phyloP scores from a whole-genome alignment of 371 early-diverging fungal species.

The Rhizopus microsporus region DNA sequence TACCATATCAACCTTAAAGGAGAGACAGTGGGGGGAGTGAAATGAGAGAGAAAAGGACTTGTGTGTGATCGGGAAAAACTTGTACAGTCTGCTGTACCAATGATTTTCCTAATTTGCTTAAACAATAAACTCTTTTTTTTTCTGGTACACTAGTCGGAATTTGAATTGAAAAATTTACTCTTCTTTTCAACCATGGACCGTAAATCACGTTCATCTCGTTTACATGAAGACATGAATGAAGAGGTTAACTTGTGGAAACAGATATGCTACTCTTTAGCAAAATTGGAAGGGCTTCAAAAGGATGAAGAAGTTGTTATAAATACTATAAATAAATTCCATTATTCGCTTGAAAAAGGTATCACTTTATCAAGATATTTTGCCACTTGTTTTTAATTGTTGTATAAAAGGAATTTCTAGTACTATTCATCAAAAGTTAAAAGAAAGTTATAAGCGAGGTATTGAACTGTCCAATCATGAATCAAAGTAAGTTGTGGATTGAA shows the following conservation, averaged over 20 bases:
- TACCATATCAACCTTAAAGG: not conserved
- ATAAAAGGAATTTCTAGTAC: constrained; percentile 26
- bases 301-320: constrained; percentile 38
- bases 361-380: not conserved
- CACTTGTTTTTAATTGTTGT: not conserved
- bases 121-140: constrained; percentile 2
- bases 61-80: not conserved
- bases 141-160: not conserved
- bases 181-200: constrained; percentile 35
- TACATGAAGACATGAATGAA: constrained; percentile 41
- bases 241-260: constrained; percentile 51
- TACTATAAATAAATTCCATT: constrained; percentile 44
- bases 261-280: constrained; percentile 46
- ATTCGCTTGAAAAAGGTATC: constrained; percentile 46
- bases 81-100: constrained; percentile 2
- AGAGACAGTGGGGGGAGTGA: not conserved
- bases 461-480: constrained; percentile 35
- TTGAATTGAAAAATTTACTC: constrained; percentile 3
- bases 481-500: constrained; percentile 23
- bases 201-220: constrained; percentile 46
- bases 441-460: constrained; percentile 44
- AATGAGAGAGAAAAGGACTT: not conserved
- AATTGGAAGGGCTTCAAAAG: constrained; percentile 51
- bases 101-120: not conserved
- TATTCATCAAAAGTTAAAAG: constrained; percentile 38